Base-by-base conservation (phyloP, 768 basidiomycete species). In the Hypholoma sublateritium region DNA sequence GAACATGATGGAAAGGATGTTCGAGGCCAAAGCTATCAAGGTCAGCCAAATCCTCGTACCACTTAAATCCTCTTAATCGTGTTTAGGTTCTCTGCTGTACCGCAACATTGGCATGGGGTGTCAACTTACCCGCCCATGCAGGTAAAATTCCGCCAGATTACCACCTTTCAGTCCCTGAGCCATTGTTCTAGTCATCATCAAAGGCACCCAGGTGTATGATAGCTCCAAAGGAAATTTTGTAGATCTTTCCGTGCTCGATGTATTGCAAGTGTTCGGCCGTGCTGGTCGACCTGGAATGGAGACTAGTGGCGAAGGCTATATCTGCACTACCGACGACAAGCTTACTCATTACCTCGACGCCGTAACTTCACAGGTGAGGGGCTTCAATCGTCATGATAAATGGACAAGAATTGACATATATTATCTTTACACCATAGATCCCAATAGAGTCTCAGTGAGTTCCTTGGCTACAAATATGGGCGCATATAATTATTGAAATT, bases 71-170 rank as follows among this genome's bases (percentile, higher is more conserved):
- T 44, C 2, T 16, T n/a, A 11, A 17, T 3, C 9, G 24, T 35
- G 42, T 9, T n/a, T 21, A 97, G 95, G 95, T 99, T 50, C 77
- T 99, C 16, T 97, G 93, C 71, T 99, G 97, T 76, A 99, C 97
- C 2, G 93, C 97, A 5, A 99, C 97, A 2, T 80, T 99, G 42
- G 97, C 97, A 4, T 99, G 97, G 97, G 97, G 97, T 73, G 97
- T 99, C 63, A 99, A 99, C 71, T 76, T 99, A 60, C 97, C 97
- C 34, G 97, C 97, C 16, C 96, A 98, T 73, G 97, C 97, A 55
- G 93, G 91, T 91, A 59, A 60, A 46, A 46, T 50, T 21, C 49
- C 45, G 57, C 21, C 13, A 13, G 12, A 45, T 32, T 43, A 24
- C 25, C 39, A 19, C 39, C 60, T 50, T 60, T 54, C 17, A 16